Evolutionary conservation across 768 basidiomycete genomes (phyloP).

Genomic region (Mycena sanguinolenta): DNA sequence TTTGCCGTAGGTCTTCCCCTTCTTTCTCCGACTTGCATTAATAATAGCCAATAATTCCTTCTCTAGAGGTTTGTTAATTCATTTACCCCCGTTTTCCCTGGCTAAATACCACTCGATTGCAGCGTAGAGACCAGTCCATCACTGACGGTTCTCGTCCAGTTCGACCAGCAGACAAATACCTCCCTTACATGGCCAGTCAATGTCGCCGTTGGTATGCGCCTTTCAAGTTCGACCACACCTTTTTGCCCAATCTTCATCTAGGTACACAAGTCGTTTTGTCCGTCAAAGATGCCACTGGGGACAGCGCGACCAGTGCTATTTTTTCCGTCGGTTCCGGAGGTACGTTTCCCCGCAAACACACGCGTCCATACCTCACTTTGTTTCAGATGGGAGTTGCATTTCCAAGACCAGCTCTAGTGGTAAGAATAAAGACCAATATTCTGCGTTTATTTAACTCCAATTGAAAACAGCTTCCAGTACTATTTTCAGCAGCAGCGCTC

Average conservation of each 20-base stretch:
- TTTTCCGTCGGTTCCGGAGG: slow-evolving; percentile 64
- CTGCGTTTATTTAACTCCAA: no score
- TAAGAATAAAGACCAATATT: no score
- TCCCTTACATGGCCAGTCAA: slow-evolving; percentile 63
- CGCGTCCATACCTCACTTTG: no score
- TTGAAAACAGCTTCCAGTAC: no score
- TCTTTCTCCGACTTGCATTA: not conserved
- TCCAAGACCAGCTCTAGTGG: no score
- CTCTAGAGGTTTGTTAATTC: slow-evolving; percentile 53
- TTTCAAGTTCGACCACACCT: not conserved
- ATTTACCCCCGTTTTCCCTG: not conserved
- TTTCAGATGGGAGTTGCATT: no score
- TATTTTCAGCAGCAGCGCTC: no score
- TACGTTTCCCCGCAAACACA: no score
- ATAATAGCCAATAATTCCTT: not conserved
- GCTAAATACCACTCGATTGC: slow-evolving; percentile 1
- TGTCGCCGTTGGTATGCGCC: slow-evolving; percentile 57
- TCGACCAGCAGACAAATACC: slow-evolving; percentile 55
- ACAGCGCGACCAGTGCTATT: slow-evolving; percentile 60
- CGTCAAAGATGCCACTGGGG: slow-evolving; percentile 73
- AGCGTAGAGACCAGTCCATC: slow-evolving; percentile 66
- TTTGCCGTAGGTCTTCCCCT: slow-evolving; percentile 64
- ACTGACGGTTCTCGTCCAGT: slow-evolving; percentile 57
- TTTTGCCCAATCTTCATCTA: not conserved
- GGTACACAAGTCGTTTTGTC: slow-evolving; percentile 67